phyloP scores from a whole-genome alignment of 306 rosid species.

The Sicyos edulis region DNA sequence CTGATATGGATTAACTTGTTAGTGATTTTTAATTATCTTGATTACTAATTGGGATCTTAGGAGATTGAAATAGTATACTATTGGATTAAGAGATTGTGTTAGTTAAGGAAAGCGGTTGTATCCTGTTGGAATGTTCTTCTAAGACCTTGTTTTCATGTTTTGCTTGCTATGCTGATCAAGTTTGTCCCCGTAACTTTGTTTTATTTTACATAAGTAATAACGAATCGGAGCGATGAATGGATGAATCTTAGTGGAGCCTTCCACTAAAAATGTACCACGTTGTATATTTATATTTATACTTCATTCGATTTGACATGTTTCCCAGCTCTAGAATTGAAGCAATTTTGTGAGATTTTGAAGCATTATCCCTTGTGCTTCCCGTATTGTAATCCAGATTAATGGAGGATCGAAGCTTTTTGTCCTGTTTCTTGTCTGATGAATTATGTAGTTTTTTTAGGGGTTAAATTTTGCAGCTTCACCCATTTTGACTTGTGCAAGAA shows the following conservation, averaged over 20 bases:
- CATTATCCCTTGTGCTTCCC: neutral
- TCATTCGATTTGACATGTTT: neutral
- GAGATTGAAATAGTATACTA: neutral
- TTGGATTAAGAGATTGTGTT: neutral
- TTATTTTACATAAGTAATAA: too few species aligned
- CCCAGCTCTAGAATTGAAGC: slow-evolving; percentile 3
- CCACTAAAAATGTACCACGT: too few species aligned
- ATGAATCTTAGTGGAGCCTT: too few species aligned
- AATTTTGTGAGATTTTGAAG: neutral
- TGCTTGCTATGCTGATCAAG: neutral
- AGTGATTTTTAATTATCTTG: neutral
- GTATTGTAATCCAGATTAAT: neutral
- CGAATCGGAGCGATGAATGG: too few species aligned
- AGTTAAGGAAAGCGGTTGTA: neutral
- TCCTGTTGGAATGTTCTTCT: neutral
- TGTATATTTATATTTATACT: neutral
- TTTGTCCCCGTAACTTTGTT: neutral
- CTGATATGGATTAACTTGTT: neutral
- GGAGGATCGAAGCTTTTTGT: slow-evolving; percentile 3
- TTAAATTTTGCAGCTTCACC: slow-evolving; percentile 31
- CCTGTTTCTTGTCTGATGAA: neutral
- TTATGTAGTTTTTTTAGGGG: neutral
- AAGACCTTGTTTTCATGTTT: slow-evolving; percentile 5
- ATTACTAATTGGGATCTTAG: neutral
- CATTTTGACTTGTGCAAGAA: slow-evolving; percentile 48